Conservation (phyloP, 2,329 filamentous ascomycete genomes). For the Keithomyces neogunnii region DNA sequence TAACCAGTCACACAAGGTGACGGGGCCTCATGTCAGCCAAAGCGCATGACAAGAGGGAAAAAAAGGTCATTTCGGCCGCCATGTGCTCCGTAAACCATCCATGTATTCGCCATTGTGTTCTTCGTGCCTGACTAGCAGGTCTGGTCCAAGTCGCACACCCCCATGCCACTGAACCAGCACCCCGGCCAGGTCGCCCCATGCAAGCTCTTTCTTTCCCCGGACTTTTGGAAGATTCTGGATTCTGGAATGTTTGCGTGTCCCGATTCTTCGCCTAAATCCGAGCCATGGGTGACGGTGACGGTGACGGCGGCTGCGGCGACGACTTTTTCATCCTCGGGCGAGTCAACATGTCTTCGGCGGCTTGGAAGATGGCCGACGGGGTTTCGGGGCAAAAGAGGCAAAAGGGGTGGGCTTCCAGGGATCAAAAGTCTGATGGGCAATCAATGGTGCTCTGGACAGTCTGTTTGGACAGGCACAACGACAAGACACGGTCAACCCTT, state of each 20-base stretch:
- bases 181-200: not conserved
- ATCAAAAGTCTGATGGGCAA: too few relatives aligned
- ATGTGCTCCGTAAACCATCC: not conserved
- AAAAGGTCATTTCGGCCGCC: not conserved
- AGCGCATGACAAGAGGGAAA: not conserved
- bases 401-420: too few relatives aligned
- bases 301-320: too few relatives aligned
- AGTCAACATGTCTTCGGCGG: too few relatives aligned
- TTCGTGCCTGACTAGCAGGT: not conserved
- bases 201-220: conserved; percentile 3
- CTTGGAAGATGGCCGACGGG: too few relatives aligned
- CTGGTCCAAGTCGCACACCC: not conserved
- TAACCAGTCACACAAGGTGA: not conserved
- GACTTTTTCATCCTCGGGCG: too few relatives aligned
- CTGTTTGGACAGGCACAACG: not conserved
- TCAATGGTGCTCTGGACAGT: not conserved
- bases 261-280: not conserved
- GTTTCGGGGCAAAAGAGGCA: too few relatives aligned
- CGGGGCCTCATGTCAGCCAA: not conserved
- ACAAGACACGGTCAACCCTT: not conserved
- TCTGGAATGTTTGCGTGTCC: not conserved
- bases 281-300: too few relatives aligned
- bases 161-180: not conserved
- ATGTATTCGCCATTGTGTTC: not conserved
- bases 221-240: conserved; percentile 3